Conservation (phyloP, 2,329 filamentous ascomycete species). For the Diaporthe sp. region DNA sequence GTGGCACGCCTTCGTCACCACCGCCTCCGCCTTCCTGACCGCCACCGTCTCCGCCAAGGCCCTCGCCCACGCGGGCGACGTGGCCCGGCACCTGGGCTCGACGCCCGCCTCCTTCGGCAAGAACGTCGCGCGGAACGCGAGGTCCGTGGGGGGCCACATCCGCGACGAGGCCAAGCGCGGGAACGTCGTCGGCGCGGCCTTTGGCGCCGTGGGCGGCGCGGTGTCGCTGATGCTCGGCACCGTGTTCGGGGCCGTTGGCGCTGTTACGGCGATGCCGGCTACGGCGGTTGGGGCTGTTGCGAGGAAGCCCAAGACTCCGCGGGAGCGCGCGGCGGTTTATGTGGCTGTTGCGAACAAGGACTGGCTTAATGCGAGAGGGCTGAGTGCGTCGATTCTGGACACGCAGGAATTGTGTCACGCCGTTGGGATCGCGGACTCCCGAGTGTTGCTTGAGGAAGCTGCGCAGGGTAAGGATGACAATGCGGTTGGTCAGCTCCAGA, state of each 20-base stretch:
- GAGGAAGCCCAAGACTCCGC: constrained; percentile 57
- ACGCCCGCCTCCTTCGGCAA: constrained; percentile 55
- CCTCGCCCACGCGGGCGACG: constrained; percentile 56
- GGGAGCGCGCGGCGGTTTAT: constrained; percentile 59
- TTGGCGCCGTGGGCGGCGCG: constrained; percentile 53
- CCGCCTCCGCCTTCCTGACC: constrained; percentile 15
- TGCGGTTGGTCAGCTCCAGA: constrained; percentile 4
- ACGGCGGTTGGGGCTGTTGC: constrained; percentile 52
- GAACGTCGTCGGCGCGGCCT: constrained; percentile 56
- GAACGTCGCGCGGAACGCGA: constrained; percentile 54
- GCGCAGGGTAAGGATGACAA: background rate
- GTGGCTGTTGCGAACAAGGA: constrained; percentile 58
- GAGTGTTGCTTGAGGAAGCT: background rate
- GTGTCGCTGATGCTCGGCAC: constrained; percentile 57
- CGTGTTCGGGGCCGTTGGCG: constrained; percentile 54
- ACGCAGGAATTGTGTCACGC: constrained; percentile 38
- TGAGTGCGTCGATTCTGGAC: constrained; percentile 55
- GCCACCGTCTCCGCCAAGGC: constrained; percentile 29
- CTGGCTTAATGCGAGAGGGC: constrained; percentile 57
- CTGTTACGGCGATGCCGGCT: constrained; percentile 53
- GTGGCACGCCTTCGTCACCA: constrained; percentile 28
- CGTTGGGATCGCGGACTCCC: background rate
- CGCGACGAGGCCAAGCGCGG: constrained; percentile 54
- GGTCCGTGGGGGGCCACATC: constrained; percentile 54
- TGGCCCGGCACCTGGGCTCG: constrained; percentile 53